Evolutionary conservation across 441 rosid species (phyloP).

Genomic region (Isatis lusitanica): DNA sequence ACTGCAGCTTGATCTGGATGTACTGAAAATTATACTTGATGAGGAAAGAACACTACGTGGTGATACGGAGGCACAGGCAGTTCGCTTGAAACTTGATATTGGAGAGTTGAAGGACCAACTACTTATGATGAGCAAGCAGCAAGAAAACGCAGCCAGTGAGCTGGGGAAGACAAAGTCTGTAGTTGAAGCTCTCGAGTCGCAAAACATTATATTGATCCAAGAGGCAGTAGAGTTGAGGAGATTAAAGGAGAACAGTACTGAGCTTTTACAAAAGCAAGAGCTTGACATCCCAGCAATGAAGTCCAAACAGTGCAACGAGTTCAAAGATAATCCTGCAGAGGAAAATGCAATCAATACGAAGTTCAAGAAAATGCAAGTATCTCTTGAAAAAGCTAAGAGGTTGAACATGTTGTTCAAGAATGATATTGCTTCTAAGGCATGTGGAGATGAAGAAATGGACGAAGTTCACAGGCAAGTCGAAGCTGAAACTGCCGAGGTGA

Average conservation of each 20-base stretch:
- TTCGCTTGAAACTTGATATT: constrained; percentile 55
- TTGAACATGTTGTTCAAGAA: constrained; percentile 69
- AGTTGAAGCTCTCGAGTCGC: constrained; percentile 85
- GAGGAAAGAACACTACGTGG: constrained; percentile 69
- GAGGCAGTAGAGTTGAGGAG: constrained; percentile 72
- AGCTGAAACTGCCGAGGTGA: constrained; percentile 94
- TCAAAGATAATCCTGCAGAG: constrained; percentile 46
- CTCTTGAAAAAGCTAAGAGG: constrained; percentile 87
- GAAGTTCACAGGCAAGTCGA: constrained; percentile 82
- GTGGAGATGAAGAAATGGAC: constrained; percentile 82
- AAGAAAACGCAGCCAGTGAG: constrained; percentile 48
- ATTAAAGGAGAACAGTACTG: constrained; percentile 48
- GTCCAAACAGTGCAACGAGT: constrained; percentile 56
- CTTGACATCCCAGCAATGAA: constrained; percentile 55
- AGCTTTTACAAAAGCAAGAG: constrained; percentile 60
- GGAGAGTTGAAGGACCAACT: constrained; percentile 53
- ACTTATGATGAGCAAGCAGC: constrained; percentile 46
- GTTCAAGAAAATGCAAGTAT: constrained; percentile 84
- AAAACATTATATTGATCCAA: constrained; percentile 63
- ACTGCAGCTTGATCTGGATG: constrained; percentile 90
- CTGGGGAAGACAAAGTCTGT: constrained; percentile 69
- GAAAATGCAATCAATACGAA: constrained; percentile 44
- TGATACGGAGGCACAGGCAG: constrained; percentile 52
- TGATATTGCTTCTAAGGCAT: constrained; percentile 60
- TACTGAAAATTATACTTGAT: constrained; percentile 73